Percentiles rank a stretch among this genome's conserved stretches.
Conservation (phyloP, 495 filamentous ascomycete species). For the Hypoxylon rickii region DNA sequence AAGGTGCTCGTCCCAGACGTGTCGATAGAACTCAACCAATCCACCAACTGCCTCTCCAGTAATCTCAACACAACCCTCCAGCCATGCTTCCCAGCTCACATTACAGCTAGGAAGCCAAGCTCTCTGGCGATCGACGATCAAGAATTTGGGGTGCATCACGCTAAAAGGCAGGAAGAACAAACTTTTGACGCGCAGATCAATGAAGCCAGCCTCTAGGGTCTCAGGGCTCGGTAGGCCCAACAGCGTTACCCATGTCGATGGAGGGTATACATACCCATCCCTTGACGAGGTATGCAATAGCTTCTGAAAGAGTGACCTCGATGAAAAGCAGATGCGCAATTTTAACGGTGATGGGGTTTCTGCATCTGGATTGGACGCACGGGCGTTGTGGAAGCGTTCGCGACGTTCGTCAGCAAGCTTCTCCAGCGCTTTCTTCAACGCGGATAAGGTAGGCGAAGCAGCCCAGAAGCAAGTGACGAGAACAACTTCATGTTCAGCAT, state of each 20-base stretch:
- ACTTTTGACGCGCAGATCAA: slow-evolving; percentile 69
- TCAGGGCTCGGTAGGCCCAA: slow-evolving; percentile 62
- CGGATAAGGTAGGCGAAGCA: slow-evolving; percentile 55
- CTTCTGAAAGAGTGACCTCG: slow-evolving; percentile 67
- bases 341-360: slow-evolving; percentile 37
- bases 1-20: slow-evolving; percentile 55
- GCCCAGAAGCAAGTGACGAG: slow-evolving; percentile 83
- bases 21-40: slow-evolving; percentile 63
- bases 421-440: slow-evolving; percentile 53
- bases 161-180: slow-evolving; percentile 75
- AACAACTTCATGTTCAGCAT: slow-evolving; percentile 64
- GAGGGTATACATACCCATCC: slow-evolving; percentile 60
- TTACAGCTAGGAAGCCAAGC: slow-evolving; percentile 72
- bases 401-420: slow-evolving; percentile 50
- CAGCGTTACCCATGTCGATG: slow-evolving; percentile 56
- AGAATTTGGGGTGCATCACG: slow-evolving; percentile 77
- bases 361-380: slow-evolving; percentile 11
- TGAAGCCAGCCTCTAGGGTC: slow-evolving; percentile 53
- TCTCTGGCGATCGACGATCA: slow-evolving; percentile 66
- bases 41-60: slow-evolving; percentile 57
- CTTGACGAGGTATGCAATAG: slow-evolving; percentile 64
- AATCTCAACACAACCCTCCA: slow-evolving; percentile 69
- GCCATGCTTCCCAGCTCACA: slow-evolving; percentile 76
- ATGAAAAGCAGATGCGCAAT: slow-evolving; percentile 69
- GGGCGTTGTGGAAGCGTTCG: slow-evolving; percentile 32